These are phyloP conservation scores for Leersia perrieri DNA, from an alignment of 176 grass and related monocot species.

Conservation along the genomic window DNA sequence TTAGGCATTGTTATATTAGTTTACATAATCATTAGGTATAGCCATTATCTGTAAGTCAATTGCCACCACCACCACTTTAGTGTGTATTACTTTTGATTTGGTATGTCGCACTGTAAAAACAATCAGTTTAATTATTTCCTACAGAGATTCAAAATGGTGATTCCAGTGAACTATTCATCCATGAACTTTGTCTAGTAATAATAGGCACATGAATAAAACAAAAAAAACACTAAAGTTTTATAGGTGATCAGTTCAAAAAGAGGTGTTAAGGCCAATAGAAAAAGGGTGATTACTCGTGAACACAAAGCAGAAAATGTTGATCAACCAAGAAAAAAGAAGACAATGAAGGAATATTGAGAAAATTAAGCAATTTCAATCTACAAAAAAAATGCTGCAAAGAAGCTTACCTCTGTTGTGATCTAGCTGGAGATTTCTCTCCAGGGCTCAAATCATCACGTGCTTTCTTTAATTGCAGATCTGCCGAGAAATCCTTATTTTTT, in stretches of 20 bases:
- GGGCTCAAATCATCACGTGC: slow-evolving; percentile 24
- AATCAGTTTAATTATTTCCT: neutral
- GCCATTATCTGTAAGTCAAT: neutral
- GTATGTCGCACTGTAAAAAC: neutral
- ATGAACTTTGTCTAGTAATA: neutral
- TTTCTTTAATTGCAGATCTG: slow-evolving; percentile 28
- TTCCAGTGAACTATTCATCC: neutral
- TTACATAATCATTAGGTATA: neutral
- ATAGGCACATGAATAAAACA: neutral
- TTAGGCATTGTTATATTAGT: neutral
- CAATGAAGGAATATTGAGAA: neutral
- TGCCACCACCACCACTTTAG: neutral
- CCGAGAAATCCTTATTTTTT: slow-evolving; percentile 53
- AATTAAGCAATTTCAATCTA: neutral
- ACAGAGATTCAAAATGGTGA: neutral
- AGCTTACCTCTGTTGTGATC: slow-evolving; percentile 34
- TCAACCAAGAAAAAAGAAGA: neutral
- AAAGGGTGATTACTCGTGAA: neutral
- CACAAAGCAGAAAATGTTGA: neutral
- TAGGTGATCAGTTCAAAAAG: too few relatives aligned
- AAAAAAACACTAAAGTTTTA: neutral
- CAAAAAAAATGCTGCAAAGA: neutral
- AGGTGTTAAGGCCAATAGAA: neutral
- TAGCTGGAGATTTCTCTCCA: slow-evolving; percentile 42
- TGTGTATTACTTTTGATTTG: neutral